A percentile compares a stretch with the other conserved stretches of the same genome.
These are phyloP conservation scores for Penicillium sumatraense DNA, from an alignment of 2,329 filamentous ascomycete species.

Conservation along the genomic window DNA sequence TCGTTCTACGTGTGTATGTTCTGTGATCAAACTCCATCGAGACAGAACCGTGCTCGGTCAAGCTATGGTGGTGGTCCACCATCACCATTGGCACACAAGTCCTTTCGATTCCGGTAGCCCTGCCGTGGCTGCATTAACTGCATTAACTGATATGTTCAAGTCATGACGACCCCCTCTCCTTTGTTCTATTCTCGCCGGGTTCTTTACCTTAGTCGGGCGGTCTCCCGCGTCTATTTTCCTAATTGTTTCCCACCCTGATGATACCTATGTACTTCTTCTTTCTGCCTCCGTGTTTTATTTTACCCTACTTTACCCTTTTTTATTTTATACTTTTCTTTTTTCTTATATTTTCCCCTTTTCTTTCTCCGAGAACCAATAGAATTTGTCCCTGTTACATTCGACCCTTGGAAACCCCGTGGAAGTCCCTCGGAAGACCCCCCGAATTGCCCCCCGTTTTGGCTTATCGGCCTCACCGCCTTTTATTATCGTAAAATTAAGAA, in stretches of 20 bases:
- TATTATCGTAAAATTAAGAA: slow-evolving; percentile 30
- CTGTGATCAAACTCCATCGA: slow-evolving; percentile 52
- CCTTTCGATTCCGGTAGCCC: slow-evolving; percentile 40
- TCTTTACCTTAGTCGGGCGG: slow-evolving; percentile 25
- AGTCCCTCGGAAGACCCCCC: slow-evolving; percentile 6
- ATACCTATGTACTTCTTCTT: slow-evolving; percentile 13
- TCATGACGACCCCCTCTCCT: slow-evolving; percentile 21
- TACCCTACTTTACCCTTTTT: slow-evolving; percentile 1
- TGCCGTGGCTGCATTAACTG: slow-evolving; percentile 6
- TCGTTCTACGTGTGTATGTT: slow-evolving; percentile 57
- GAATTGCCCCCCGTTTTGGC: background rate
- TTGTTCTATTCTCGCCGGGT: slow-evolving; percentile 20
- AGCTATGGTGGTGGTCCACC: slow-evolving; percentile 41
- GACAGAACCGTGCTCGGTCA: slow-evolving; percentile 41
- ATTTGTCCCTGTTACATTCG: slow-evolving; percentile 1
- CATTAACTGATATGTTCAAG: background rate
- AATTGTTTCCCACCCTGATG: slow-evolving; percentile 13
- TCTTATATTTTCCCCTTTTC: background rate
- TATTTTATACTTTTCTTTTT: slow-evolving; percentile 2
- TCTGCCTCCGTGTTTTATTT: no score
- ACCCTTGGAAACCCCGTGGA: background rate
- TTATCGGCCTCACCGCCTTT: slow-evolving; percentile 45
- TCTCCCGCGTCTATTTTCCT: slow-evolving; percentile 16
- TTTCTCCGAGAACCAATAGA: slow-evolving; percentile 16
- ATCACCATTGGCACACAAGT: slow-evolving; percentile 49